phyloP scores from a whole-genome alignment of 2,329 filamentous ascomycete species.

The Lecanicillium sp. region DNA sequence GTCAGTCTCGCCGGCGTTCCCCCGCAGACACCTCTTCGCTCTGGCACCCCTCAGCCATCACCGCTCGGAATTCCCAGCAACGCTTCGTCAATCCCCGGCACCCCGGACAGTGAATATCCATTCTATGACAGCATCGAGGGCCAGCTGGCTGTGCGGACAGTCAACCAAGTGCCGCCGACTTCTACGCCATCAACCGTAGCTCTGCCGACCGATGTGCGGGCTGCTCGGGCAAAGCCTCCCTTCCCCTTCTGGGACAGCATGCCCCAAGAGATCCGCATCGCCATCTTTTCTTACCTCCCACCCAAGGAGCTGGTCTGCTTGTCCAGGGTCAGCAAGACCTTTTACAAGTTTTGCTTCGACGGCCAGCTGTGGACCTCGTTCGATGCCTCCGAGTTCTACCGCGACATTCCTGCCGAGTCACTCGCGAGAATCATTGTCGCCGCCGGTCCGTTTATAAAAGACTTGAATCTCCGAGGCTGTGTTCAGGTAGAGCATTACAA shows the following conservation, averaged over 20 bases:
- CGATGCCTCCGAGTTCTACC: constrained; percentile 81
- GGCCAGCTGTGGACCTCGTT: constrained; percentile 86
- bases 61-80: constrained; percentile 28
- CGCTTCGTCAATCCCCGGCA: constrained; percentile 30
- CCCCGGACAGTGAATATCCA: constrained; percentile 30
- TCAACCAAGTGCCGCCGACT: constrained; percentile 38
- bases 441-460: constrained; percentile 82
- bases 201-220: constrained; percentile 52
- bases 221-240: constrained; percentile 16
- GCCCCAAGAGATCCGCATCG: constrained; percentile 73
- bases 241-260: constrained; percentile 72
- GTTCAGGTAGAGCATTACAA: constrained; percentile 81
- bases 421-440: constrained; percentile 76
- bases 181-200: constrained; percentile 42
- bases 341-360: constrained; percentile 81
- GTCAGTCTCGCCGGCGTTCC: constrained; percentile 38
- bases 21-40: constrained; percentile 19
- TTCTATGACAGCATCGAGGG: constrained; percentile 32
- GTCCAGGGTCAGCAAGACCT: constrained; percentile 69
- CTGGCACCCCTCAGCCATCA: constrained; percentile 28
- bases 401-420: constrained; percentile 74
- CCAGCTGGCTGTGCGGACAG: constrained; percentile 45
- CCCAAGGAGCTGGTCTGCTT: constrained; percentile 75
- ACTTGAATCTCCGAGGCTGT: constrained; percentile 86
- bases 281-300: constrained; percentile 66